Evolutionary conservation across 148 eudicot species (phyloP), one percentile per base, ranked within the genome.

Genomic region (Camellia japonica): DNA sequence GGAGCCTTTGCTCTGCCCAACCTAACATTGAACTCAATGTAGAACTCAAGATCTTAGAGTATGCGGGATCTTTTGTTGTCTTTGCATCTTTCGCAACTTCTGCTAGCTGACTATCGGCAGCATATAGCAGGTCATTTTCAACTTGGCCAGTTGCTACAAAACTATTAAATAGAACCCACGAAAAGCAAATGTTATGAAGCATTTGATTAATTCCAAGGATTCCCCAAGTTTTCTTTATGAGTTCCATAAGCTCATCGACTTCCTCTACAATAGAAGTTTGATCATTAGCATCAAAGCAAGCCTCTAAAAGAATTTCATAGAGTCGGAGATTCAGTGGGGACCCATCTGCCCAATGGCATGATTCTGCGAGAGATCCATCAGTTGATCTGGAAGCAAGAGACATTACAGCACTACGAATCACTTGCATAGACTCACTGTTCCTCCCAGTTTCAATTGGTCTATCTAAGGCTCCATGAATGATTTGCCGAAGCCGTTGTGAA

Each of bases 61-160:
- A 96, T 23, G 86, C 80, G 12, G 99, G 90, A 86, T 96, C 98
- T 71, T 93, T 96, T 66, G 90, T 90, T 44, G 92, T 81, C 84
- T 96, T 96, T 46, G 95, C 98, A 88, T 93, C 99, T 87, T 92
- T 96, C 18, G 97, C 93, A 79, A 97, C 98, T 87, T 97, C 99
- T 52, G 88, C 92, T 56, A 97, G 87, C 79, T 94, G 98, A 81
- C 88, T 89, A 78, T 94, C 98, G 66, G 95, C 94, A 77, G 95
- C 98, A 87, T 89, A 91, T 69, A 97, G 80, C 64, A 97, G 87
- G 38, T 90, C 98, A 86, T 84, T 90, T 69, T 93, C 98, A 38
- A 86, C 91, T 90, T 94, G 97, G 80, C 97, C 97, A 71, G 94
- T 94, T 13, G 92, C 88, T 81, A 97, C 97, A 87, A 89, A 97